Evolutionary conservation across 345 rosid genomes (phyloP), one percentile per base, ranked within the genome.

Genomic region (Rhodomyrtus tomentosa): DNA sequence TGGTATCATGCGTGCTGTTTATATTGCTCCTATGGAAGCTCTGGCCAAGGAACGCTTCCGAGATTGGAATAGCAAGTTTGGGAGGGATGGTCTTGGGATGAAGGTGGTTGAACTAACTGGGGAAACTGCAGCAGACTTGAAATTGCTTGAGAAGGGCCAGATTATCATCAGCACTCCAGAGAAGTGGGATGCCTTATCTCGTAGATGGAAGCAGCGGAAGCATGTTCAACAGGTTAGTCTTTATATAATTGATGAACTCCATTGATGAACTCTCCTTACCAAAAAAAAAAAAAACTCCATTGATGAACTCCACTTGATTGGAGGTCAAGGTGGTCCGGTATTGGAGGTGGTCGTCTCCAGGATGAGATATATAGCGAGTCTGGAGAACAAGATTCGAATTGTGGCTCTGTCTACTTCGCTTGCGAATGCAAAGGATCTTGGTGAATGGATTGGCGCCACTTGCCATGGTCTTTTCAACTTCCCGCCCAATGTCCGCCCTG

Each of bases 121-220:
- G 74, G 98, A 97, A 90, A 91, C 95, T 36, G 87, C 99, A 4
- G 81, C 91, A 74, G 99, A 97, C 88, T 84, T 95, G 84, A 95
- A 95, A 86, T 90, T 94, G 86, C 95, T 97, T 52, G 99, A 95
- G 88, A 94, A 92, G 90, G 93, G 95, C 82, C 97, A 96, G 84
- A 90, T 97, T 83, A 91, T 96, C 84, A 93, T 94, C 84, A 91
- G 98, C 84, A 97, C 98, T 76, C 98, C 98, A 2, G 98, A 94
- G 91, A 97, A 92, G 88, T 97, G 99, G 99, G 99, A 97, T 91
- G 98, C 97, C 58, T 91, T 97, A 86, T 95, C 98, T 53, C 98
- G 98, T 49, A 92, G 94, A 85, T 97, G 99, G 99, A 96, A 95
- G 83, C 97, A 93, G 89, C 86, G 95, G 87, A 96, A 93, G 92